A percentile compares a stretch with the other conserved stretches of the same genome.
Conservation (phyloP, 768 basidiomycete genomes). For the Trametopsis cervina region DNA sequence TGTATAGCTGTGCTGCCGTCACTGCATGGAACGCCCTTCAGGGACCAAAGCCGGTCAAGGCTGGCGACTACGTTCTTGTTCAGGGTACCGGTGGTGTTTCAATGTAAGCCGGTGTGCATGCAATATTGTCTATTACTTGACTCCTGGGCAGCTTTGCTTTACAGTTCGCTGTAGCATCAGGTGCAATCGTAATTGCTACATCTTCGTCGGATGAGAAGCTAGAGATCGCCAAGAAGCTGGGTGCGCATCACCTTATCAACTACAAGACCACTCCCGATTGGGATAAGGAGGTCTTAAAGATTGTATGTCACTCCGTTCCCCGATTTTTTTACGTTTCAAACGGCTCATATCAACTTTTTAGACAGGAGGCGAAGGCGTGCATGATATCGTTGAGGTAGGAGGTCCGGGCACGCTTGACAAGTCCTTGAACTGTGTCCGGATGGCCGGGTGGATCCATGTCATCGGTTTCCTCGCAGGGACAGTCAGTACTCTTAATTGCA, state of each 20-base stretch:
- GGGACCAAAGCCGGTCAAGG: slow-evolving; percentile 42
- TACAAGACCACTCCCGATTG: slow-evolving; percentile 50
- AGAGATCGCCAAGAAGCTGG: slow-evolving; percentile 39
- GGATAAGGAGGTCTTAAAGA: slow-evolving; percentile 42
- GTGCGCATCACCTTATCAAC: slow-evolving; percentile 50
- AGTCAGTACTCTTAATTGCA: slow-evolving; percentile 26
- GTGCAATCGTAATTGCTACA: slow-evolving; percentile 57
- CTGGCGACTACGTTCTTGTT: slow-evolving; percentile 50
- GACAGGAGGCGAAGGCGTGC: slow-evolving; percentile 24
- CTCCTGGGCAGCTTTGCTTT: slow-evolving; percentile 31
- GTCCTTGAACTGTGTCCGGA: slow-evolving; percentile 31
- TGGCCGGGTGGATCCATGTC: slow-evolving; percentile 39
- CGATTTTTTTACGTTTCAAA: background rate
- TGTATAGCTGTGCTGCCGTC: slow-evolving; percentile 44
- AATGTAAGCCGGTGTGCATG: slow-evolving; percentile 25
- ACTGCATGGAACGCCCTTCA: slow-evolving; percentile 56
- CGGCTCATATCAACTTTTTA: slow-evolving; percentile 9
- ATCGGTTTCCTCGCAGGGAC: slow-evolving; percentile 45
- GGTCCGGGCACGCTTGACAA: slow-evolving; percentile 44
- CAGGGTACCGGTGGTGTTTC: slow-evolving; percentile 52
- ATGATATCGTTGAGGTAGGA: slow-evolving; percentile 44
- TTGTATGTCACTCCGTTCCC: slow-evolving; percentile 28
- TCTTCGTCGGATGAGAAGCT: slow-evolving; percentile 62
- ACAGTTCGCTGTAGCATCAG: slow-evolving; percentile 54
- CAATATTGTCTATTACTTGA: background rate